Evolutionary conservation across 306 rosid genomes (phyloP), one percentile per base, ranked within the genome.

Genomic region (Amphicarpaea edgeworthii): DNA sequence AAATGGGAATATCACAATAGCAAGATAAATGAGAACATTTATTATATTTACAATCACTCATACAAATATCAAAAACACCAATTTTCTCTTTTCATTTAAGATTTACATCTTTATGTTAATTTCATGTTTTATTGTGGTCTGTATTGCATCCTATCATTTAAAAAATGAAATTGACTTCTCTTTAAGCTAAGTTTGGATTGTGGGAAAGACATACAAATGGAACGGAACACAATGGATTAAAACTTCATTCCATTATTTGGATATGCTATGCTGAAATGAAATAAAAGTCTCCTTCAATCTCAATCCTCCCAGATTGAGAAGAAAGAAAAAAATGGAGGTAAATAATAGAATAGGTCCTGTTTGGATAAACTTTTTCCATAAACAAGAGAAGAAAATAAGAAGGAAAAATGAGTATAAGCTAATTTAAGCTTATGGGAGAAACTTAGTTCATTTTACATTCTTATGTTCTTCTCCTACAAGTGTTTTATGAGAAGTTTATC

Each of bases 11-110:
- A 62, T 37, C 23, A 37, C 45, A 32, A n/a, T 32, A 15, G 12
- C 10, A 55, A 16, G 45, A 61, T 16, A n/a, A 61, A 61, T 32
- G 68, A 32, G 8, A 61, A 32, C 23, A 61, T 61, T 28, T 61
- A 61, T 7, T 8, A 61, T 3, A n/a, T 61, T 20, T 61, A 30
- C 42, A 28, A 14, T 59, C n/a, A 21, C 61, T 54, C 32, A 0
- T 28, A 28, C 32, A 28, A 28, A 28, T 5, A 30, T 60, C 6
- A 10, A 63, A 62, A 16, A 17, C 10, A 5, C 32, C 2, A 30
- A 63, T 15, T 15, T 63, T 63, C 24, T 1, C 26, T 37, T 10
- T n/a, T 34, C 15, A 62, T 62, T 16, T 17, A 37, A 16, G 9
- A 37, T 37, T 63, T 16, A 16, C 21, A 15, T 32, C 21, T 7